phyloP scores from a whole-genome alignment of 495 filamentous ascomycete species.

The Penicillium nucicola region DNA sequence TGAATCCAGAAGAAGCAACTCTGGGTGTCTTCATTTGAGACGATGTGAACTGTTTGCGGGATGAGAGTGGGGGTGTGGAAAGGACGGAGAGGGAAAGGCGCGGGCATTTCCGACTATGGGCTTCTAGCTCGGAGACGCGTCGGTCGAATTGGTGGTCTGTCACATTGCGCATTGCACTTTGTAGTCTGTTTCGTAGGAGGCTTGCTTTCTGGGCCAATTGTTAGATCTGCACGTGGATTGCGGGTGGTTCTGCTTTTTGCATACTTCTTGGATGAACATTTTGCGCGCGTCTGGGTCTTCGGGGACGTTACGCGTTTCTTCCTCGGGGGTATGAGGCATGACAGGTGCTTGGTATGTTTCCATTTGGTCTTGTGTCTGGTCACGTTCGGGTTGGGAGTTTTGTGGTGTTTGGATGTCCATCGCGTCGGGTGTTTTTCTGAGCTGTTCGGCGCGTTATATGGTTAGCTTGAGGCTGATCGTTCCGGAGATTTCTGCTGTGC shows the following conservation, averaged over 20 bases:
- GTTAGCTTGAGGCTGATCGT: constrained; percentile 12
- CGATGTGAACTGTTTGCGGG: constrained; percentile 19
- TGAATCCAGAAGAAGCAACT: constrained; percentile 20
- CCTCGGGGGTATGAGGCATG: constrained; percentile 4
- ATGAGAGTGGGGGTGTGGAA: constrained; percentile 13
- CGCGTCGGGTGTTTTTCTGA: constrained; percentile 17
- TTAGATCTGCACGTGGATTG: not conserved
- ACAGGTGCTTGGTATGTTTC: constrained; percentile 7
- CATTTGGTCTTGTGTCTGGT: constrained; percentile 15
- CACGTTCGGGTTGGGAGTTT: constrained; percentile 16
- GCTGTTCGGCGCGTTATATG: constrained; percentile 7
- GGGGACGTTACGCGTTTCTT: constrained; percentile 23
- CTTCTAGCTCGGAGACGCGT: constrained; percentile 43
- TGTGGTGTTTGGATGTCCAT: constrained; percentile 16
- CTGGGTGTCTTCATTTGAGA: constrained; percentile 22
- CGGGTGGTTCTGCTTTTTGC: constrained; percentile 1
- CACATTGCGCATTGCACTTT: constrained; percentile 44
- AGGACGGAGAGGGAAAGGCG: constrained; percentile 27
- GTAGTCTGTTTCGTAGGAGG: constrained; percentile 41
- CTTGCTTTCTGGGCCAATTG: constrained; percentile 36
- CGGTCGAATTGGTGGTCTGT: constrained; percentile 43
- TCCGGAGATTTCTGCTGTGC: not conserved
- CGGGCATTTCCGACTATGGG: constrained; percentile 41
- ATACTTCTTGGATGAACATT: constrained; percentile 44
- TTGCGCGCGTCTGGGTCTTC: constrained; percentile 38